Evolutionary conservation across 805 yeast genomes (phyloP).

Genomic region (Kluyveromyces nonfermentans): DNA sequence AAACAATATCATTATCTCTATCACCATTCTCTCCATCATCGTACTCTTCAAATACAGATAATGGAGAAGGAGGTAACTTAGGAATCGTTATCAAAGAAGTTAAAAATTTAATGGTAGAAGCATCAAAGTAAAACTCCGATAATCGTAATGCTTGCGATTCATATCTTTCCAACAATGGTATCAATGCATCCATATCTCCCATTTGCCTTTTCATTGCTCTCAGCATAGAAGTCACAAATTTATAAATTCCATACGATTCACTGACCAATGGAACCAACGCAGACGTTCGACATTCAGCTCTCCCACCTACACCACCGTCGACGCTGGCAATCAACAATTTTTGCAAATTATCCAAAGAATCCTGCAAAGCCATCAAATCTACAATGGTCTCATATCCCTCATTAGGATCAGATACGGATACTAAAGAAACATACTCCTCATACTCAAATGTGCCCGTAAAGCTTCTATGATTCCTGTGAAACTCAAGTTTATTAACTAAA

Average conservation of each 20-base stretch:
- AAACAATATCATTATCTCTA: conserved; percentile 9
- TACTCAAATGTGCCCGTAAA: conserved; percentile 95
- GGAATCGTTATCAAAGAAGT: conserved; percentile 55
- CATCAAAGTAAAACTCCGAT: conserved; percentile 81
- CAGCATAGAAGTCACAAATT: conserved; percentile 81
- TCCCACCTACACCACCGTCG: conserved; percentile 37
- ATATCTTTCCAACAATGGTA: conserved; percentile 64
- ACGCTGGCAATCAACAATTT: conserved; percentile 66
- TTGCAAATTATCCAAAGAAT: conserved; percentile 69
- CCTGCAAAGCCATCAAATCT: conserved; percentile 81
- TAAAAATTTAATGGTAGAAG: conserved; percentile 73
- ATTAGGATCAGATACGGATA: conserved; percentile 85
- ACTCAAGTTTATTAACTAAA: conserved; percentile 62
- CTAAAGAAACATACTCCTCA: conserved; percentile 84
- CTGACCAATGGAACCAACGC: conserved; percentile 85
- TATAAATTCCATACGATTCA: conserved; percentile 88
- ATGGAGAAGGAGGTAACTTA: conserved; percentile 32
- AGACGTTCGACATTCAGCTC: conserved; percentile 67
- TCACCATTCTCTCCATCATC: conserved; percentile 19
- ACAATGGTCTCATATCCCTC: conserved; percentile 88
- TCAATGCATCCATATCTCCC: conserved; percentile 59
- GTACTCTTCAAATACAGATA: conserved; percentile 23
- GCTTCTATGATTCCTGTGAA: conserved; percentile 77
- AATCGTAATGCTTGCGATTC: conserved; percentile 56
- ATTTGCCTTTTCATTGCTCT: conserved; percentile 72